phyloP scores from a whole-genome alignment of 202 grass and related monocot genomes.

The Zoysia matrella region DNA sequence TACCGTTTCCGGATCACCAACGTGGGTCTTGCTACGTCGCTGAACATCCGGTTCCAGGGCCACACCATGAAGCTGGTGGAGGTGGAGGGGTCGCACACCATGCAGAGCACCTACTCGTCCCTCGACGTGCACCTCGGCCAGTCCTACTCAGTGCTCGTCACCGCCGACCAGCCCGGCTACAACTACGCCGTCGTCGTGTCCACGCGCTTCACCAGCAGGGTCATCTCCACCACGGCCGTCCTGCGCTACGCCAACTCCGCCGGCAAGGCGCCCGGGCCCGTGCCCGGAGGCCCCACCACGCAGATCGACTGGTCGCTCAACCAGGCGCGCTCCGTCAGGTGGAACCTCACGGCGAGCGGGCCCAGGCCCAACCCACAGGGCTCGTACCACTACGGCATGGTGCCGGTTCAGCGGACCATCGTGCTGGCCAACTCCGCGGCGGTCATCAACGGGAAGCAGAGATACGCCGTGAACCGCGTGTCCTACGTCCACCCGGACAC shows the following conservation, averaged over 20 bases:
- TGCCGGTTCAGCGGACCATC: slow-evolving; percentile 61
- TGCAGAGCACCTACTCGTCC: slow-evolving; percentile 79
- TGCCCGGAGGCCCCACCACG: slow-evolving; percentile 66
- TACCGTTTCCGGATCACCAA: slow-evolving; percentile 89
- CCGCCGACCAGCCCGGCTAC: slow-evolving; percentile 66
- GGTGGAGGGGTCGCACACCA: slow-evolving; percentile 83
- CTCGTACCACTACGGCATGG: slow-evolving; percentile 85
- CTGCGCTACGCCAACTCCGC: slow-evolving; percentile 73
- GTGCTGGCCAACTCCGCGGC: slow-evolving; percentile 83
- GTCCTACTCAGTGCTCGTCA: slow-evolving; percentile 91
- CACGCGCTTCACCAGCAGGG: slow-evolving; percentile 69
- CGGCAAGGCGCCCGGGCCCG: slow-evolving; percentile 44
- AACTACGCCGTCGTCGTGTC: slow-evolving; percentile 85
- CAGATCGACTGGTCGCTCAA: slow-evolving; percentile 87
- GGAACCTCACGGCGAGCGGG: slow-evolving; percentile 95
- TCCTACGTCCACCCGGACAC: slow-evolving; percentile 71
- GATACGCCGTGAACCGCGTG: slow-evolving; percentile 83
- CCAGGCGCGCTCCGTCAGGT: slow-evolving; percentile 88
- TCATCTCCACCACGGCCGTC: slow-evolving; percentile 64
- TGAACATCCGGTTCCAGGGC: slow-evolving; percentile 90
- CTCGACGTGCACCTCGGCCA: slow-evolving; percentile 91
- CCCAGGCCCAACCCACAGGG: slow-evolving; percentile 91
- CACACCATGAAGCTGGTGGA: slow-evolving; percentile 90
- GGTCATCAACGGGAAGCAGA: slow-evolving; percentile 69
- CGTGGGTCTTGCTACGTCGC: slow-evolving; percentile 69